Evolutionary conservation across 2,329 filamentous ascomycete genomes (phyloP).

Genomic region (Cladosporium sp.): DNA sequence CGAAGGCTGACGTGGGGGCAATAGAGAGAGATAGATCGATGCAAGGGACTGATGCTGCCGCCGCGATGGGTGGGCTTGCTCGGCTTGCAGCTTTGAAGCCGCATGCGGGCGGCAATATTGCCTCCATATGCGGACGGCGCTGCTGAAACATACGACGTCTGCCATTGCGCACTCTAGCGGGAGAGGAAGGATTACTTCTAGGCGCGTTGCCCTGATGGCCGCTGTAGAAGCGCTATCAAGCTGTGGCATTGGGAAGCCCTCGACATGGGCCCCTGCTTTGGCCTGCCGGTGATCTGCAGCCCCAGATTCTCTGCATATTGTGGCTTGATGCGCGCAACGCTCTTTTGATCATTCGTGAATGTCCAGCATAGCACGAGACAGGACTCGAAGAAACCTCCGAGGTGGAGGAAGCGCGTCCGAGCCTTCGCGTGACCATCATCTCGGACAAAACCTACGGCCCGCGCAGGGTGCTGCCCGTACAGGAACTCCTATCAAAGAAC

Average conservation of each 20-base stretch:
- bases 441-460: conserved; percentile 6
- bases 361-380: not conserved
- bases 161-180: not conserved
- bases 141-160: conserved; percentile 18
- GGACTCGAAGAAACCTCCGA: conserved; percentile 8
- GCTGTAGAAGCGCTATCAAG: conserved; percentile 8
- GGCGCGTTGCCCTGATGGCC: not conserved
- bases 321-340: conserved; percentile 15
- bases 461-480: not conserved
- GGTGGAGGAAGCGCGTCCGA: not conserved
- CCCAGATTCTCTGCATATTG: conserved; percentile 19
- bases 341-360: conserved; percentile 3
- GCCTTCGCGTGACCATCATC: conserved; percentile 12
- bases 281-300: conserved; percentile 18
- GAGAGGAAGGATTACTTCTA: not conserved
- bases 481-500: conserved; percentile 11
- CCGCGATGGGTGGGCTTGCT: conserved; percentile 12
- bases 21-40: conserved; percentile 8
- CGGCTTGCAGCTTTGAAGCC: conserved; percentile 16
- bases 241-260: conserved; percentile 1
- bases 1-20: conserved; percentile 11
- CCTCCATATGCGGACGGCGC: conserved; percentile 2
- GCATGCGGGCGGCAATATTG: conserved; percentile 12
- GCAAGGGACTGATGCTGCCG: conserved; percentile 16
- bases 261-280: conserved; percentile 12